phyloP scores from a whole-genome alignment of 2,329 filamentous ascomycete genomes.

The Ophiostoma angusticollis region DNA sequence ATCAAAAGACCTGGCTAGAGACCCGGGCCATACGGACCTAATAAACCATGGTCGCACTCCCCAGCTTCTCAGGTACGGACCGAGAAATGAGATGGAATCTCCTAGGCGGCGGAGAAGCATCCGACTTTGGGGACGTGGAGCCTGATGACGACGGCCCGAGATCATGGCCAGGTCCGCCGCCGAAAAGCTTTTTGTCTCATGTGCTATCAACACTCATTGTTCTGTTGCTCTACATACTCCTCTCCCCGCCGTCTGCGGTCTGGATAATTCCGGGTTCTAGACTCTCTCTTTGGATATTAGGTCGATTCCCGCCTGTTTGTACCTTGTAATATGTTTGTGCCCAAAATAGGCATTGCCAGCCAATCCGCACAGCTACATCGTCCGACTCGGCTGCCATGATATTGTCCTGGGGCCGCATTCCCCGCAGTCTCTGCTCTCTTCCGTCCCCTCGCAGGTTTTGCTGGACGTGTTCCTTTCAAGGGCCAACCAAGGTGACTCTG shows the following conservation, averaged over 20 bases:
- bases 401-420: slow-evolving; percentile 6
- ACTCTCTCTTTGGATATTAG: slow-evolving; percentile 5
- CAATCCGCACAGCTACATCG: background rate
- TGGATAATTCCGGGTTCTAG: slow-evolving; percentile 9
- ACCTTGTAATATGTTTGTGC: background rate
- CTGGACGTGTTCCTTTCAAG: background rate
- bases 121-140: no score
- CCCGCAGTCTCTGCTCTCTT: background rate
- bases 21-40: no score
- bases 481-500: background rate
- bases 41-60: no score
- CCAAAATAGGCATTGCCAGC: background rate
- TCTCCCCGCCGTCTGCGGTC: background rate
- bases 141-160: no score
- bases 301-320: background rate
- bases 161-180: no score
- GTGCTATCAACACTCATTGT: background rate
- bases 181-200: no score
- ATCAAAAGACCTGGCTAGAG: no score
- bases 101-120: no score
- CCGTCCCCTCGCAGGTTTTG: background rate
- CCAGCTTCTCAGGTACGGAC: no score
- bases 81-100: no score
- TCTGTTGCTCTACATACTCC: background rate
- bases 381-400: background rate